Evolutionary conservation across 2,329 filamentous ascomycete species (phyloP).

Genomic region (Stagonosporopsis rhizophila): DNA sequence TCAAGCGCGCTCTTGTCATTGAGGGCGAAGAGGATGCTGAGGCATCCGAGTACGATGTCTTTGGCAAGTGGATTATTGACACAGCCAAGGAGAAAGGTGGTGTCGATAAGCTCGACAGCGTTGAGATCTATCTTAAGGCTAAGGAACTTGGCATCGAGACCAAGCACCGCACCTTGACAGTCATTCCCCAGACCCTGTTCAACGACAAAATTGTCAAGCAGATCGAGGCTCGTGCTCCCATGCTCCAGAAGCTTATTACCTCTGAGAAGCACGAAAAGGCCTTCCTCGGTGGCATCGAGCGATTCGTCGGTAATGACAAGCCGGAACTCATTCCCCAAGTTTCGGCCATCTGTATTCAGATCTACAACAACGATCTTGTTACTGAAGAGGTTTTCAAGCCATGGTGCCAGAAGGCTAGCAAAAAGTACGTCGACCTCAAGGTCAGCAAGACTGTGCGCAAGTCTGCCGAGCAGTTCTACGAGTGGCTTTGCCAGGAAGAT

Average conservation of each 20-base stretch:
- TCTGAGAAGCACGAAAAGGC: constrained; percentile 96
- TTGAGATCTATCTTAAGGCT: constrained; percentile 94
- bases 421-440: constrained; percentile 92
- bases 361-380: constrained; percentile 90
- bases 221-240: constrained; percentile 79
- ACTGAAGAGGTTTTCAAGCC: constrained; percentile 86
- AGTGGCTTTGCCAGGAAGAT: constrained; percentile 84
- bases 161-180: constrained; percentile 92
- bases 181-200: constrained; percentile 93
- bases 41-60: constrained; percentile 82
- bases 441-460: constrained; percentile 96
- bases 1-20: constrained; percentile 89
- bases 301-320: constrained; percentile 83
- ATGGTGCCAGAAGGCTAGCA: constrained; percentile 95
- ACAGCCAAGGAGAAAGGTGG: constrained; percentile 73
- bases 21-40: constrained; percentile 85
- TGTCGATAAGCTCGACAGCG: constrained; percentile 80
- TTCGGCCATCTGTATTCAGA: constrained; percentile 84
- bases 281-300: constrained; percentile 92
- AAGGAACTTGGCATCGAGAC: constrained; percentile 92
- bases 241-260: constrained; percentile 92
- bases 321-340: constrained; percentile 79
- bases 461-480: constrained; percentile 90
- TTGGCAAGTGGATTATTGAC: constrained; percentile 91
- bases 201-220: constrained; percentile 88